Percentiles rank a stretch among this genome's conserved stretches.
Conservation (phyloP, 179 eudicot species). For the Amaranthus tricolor region DNA sequence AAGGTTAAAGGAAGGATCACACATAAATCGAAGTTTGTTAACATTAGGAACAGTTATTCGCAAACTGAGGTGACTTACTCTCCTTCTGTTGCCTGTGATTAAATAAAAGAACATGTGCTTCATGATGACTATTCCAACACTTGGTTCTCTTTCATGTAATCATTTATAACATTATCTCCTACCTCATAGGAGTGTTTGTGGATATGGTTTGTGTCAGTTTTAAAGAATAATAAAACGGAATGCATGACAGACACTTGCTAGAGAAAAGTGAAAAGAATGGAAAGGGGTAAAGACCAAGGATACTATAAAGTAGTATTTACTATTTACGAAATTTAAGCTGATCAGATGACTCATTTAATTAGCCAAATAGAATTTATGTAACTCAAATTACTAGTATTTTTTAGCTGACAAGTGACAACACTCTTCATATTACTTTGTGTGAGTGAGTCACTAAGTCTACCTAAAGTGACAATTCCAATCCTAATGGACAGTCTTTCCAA, state of each 20-base stretch:
- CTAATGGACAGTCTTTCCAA: background rate
- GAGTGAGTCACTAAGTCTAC: background rate
- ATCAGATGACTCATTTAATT: background rate
- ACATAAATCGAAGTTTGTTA: slow-evolving; percentile 51
- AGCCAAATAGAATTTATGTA: background rate
- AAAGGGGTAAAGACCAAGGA: background rate
- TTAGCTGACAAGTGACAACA: background rate
- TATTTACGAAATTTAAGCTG: background rate
- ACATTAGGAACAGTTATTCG: slow-evolving; percentile 56
- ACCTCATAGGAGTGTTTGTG: background rate
- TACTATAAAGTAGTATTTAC: background rate
- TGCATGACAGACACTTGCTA: background rate
- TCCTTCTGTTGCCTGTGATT: background rate
- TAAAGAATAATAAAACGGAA: background rate
- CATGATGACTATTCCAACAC: background rate
- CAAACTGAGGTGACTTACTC: slow-evolving; percentile 38
- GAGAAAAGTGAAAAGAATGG: background rate
- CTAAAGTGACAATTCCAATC: background rate
- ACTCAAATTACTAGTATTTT: background rate
- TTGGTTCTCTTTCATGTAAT: background rate
- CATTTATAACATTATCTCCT: background rate
- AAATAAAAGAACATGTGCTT: background rate
- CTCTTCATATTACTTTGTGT: background rate
- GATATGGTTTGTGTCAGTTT: background rate
- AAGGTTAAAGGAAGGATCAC: slow-evolving; percentile 56